Percentiles rank a stretch among this genome's conserved stretches.
phyloP scores from a whole-genome alignment of 305 asterid species.

The Andrographis paniculata region DNA sequence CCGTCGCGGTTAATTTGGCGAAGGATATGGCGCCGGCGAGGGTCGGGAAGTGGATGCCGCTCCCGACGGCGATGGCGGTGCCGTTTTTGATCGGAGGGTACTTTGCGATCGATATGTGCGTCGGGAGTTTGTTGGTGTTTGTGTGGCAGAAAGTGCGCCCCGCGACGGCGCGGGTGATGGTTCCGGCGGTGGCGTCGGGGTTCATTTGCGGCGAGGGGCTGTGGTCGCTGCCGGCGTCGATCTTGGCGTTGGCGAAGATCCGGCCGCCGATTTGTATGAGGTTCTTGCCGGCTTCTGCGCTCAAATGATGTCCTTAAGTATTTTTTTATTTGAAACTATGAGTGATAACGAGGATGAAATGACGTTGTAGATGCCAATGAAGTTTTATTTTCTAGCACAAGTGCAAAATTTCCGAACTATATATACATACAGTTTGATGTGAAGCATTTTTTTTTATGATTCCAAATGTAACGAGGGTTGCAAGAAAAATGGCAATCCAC shows the following conservation, averaged over 20 bases:
- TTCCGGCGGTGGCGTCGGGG: slow-evolving; percentile 67
- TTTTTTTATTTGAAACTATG: too few relatives aligned
- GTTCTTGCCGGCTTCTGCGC: too few relatives aligned
- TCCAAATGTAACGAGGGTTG: too few relatives aligned
- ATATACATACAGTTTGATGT: too few relatives aligned
- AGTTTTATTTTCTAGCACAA: too few relatives aligned
- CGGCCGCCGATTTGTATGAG: slow-evolving; percentile 63
- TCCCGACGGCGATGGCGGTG: slow-evolving; percentile 63
- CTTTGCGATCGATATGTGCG: slow-evolving; percentile 58
- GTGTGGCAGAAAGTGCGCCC: slow-evolving; percentile 40
- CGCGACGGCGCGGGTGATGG: slow-evolving; percentile 34
- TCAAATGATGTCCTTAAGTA: too few relatives aligned
- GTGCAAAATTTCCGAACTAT: too few relatives aligned
- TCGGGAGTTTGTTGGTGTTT: slow-evolving; percentile 50
- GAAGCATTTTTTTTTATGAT: too few relatives aligned
- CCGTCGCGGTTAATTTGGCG: slow-evolving; percentile 32
- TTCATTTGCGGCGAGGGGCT: slow-evolving; percentile 68
- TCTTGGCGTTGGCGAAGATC: slow-evolving; percentile 57
- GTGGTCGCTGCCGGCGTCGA: slow-evolving; percentile 57
- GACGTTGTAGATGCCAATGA: too few relatives aligned
- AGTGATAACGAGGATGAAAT: too few relatives aligned
- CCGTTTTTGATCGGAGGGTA: slow-evolving; percentile 57
- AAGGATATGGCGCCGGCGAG: slow-evolving; percentile 38
- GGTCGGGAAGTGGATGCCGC: slow-evolving; percentile 55
- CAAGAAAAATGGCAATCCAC: too few relatives aligned